Percentiles rank a stretch among this genome's conserved stretches.
These are phyloP conservation scores for Taphrina flavorubra DNA, from an alignment of 1,139 yeast species.

Conservation along the genomic window DNA sequence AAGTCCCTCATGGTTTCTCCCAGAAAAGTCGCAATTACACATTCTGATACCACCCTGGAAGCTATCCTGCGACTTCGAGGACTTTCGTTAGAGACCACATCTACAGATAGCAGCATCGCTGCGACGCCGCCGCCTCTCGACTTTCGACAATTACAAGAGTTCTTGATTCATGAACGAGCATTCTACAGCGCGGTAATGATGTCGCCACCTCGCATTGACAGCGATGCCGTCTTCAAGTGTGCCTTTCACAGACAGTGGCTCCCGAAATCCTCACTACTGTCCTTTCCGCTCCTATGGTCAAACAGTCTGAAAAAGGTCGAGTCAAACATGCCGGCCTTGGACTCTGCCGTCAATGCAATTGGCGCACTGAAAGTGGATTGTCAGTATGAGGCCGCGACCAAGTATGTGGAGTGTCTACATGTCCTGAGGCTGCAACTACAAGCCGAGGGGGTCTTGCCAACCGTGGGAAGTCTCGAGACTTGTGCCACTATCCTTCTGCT, in stretches of 20 bases:
- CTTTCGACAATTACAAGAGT: background rate
- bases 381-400: background rate
- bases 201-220: background rate
- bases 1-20: background rate
- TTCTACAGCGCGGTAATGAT: background rate
- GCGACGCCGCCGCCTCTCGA: background rate
- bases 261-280: background rate
- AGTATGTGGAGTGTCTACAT: conserved; percentile 1
- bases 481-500: conserved; percentile 10
- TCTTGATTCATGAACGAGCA: background rate
- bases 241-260: conserved; percentile 6
- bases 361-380: background rate
- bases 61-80: background rate
- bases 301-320: background rate
- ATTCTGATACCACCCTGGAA: background rate
- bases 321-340: conserved; percentile 1
- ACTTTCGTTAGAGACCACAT: background rate
- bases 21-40: background rate
- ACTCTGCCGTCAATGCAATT: conserved; percentile 11
- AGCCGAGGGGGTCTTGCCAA: background rate
- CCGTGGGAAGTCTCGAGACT: background rate
- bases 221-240: background rate
- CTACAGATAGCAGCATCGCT: background rate
- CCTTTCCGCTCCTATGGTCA: background rate
- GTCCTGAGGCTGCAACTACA: background rate